Base-by-base conservation (phyloP, 177 flowering plant genomes). In the Vitis hybrid region DNA sequence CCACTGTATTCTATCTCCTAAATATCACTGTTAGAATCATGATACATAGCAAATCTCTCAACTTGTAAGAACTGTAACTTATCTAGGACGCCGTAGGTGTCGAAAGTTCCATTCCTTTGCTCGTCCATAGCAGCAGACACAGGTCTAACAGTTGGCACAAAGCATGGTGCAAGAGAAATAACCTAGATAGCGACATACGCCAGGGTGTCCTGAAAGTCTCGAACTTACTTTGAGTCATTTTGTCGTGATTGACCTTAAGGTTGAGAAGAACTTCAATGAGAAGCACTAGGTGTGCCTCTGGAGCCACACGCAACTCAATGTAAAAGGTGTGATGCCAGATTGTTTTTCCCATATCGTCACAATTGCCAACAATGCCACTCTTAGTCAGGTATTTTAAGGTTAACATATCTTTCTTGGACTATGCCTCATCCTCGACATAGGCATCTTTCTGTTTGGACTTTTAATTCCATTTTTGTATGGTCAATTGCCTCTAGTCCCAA, bases 171-270 rank as follows among this genome's bases (percentile, higher is more conserved):
- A n/a, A 89, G 89, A 56, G 94, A 89, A 65, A 89, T 88, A n/a
- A 91, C 93, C 80, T 87, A 91, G 68, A 87, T 89, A 54, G 89
- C 88, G 67, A 89, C 91, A 77, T 89, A 87, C 91, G n/a, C n/a
- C n/a, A n/a, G 45, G 90, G 93, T 52, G 91, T 69, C 63, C 87
- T 89, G 77, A 89, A 89, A 13, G 90, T 89, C 79, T 88, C 90
- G 71, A 88, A 88, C 93, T 87, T 88, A 52, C 86, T 88, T 55
- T 88, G 90, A 18, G 91, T 87, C 94, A 89, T 87, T 72, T 89
- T 86, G 69, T 89, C 91, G 51, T 91, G 82, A 66, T 89, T 89
- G 49, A 90, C 91, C 78, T 89, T 89, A 49, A 91, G 93, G 73
- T 89, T 89, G 49, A 89, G 87, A 75, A 91, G 93, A 34, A 91